Evolutionary conservation across 2,329 filamentous ascomycete species (phyloP).

Genomic region (Dactylellina leptospora): DNA sequence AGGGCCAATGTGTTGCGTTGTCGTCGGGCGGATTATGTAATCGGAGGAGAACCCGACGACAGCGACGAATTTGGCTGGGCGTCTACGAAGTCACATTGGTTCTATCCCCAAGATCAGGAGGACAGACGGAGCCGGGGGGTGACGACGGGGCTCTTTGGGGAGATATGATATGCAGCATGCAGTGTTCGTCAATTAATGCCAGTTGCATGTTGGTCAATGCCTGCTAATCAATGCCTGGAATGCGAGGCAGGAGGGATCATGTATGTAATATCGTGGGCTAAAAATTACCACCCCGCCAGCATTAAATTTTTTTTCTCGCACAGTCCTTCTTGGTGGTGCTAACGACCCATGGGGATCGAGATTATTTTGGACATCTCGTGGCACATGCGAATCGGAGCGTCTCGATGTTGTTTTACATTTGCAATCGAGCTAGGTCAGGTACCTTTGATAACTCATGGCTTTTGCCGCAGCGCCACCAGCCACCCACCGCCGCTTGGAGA

Average conservation of each 20-base stretch:
- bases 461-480: conserved; percentile 28
- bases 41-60: neutral
- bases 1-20: conserved; percentile 29
- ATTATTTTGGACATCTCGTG: neutral
- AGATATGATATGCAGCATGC: conserved; percentile 49
- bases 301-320: neutral
- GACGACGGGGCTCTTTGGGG: neutral
- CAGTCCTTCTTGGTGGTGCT: neutral
- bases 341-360: neutral
- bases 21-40: conserved; percentile 32
- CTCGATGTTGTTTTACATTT: neutral
- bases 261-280: neutral
- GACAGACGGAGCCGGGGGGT: neutral
- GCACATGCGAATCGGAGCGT: neutral
- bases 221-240: neutral
- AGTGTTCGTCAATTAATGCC: conserved; percentile 42
- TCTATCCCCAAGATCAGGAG: neutral
- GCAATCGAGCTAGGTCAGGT: neutral
- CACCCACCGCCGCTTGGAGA: too few species aligned
- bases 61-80: neutral
- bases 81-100: neutral
- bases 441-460: too few species aligned
- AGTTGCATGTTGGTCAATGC: neutral
- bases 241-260: conserved; percentile 27
- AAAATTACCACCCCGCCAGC: neutral